Percentiles rank a stretch among this genome's conserved stretches.
Conservation (phyloP, 129 eudicot genomes). For the Flaveria sonorensis region DNA sequence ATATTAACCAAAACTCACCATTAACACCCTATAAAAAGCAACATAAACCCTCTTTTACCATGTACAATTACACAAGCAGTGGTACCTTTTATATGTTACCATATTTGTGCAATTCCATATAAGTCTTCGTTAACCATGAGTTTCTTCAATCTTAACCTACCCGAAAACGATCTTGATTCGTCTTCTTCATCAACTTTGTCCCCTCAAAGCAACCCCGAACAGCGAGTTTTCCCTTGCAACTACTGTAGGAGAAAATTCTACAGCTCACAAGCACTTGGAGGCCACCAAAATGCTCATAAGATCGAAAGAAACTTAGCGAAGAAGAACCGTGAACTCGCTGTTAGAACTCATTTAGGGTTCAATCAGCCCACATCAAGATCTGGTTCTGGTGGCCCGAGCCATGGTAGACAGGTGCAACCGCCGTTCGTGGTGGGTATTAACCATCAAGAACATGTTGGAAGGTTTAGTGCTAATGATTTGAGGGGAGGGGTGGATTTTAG, state of each 20-base stretch:
- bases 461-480: conserved; percentile 33
- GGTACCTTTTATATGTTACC: not conserved
- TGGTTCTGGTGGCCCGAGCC: conserved; percentile 31
- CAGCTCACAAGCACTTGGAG: conserved; percentile 93
- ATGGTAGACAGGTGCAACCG: conserved; percentile 27
- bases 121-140: conserved; percentile 40
- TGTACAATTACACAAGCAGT: not conserved
- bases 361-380: conserved; percentile 22
- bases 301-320: conserved; percentile 76
- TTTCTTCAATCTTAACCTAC: conserved; percentile 51
- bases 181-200: conserved; percentile 51
- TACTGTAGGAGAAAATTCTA: conserved; percentile 76
- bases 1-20: conserved; percentile 21
- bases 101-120: not conserved
- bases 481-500: conserved; percentile 30
- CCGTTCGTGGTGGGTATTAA: conserved; percentile 17
- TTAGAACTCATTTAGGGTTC: conserved; percentile 34
- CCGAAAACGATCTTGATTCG: conserved; percentile 41
- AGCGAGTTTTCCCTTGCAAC: conserved; percentile 69
- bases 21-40: conserved; percentile 38
- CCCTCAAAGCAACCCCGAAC: conserved; percentile 28
- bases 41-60: conserved; percentile 24
- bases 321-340: conserved; percentile 51
- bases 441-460: conserved; percentile 36
- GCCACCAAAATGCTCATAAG: conserved; percentile 94